These are phyloP conservation scores for Diaporthe australafricana DNA, from an alignment of 2,329 filamentous ascomycete genomes.

Conservation along the genomic window DNA sequence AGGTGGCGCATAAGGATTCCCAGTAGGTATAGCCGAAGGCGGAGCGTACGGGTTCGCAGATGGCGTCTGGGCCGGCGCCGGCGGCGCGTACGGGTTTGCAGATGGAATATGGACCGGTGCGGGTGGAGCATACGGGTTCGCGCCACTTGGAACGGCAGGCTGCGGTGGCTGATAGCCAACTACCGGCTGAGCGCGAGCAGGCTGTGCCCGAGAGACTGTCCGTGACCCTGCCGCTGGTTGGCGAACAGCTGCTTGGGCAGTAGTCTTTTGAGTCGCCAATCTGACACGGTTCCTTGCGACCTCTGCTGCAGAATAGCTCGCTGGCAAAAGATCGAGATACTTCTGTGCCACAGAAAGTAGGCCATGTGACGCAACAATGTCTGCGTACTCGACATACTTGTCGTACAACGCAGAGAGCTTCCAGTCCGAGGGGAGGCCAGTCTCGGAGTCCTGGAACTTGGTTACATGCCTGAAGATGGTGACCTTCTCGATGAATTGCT, in stretches of 20 bases:
- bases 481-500: conserved; percentile 98
- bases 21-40: conserved; percentile 33
- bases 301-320: conserved; percentile 86
- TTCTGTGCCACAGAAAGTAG: conserved; percentile 88
- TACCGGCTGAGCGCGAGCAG: conserved; percentile 52
- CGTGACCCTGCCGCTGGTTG: conserved; percentile 45
- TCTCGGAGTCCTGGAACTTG: conserved; percentile 87
- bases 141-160: conserved; percentile 43
- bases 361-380: conserved; percentile 91
- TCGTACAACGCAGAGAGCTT: conserved; percentile 89
- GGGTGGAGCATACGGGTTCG: conserved; percentile 50
- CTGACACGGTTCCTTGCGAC: conserved; percentile 86
- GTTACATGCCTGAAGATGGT: conserved; percentile 95
- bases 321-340: conserved; percentile 89
- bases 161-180: conserved; percentile 63
- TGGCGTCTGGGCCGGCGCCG: conserved; percentile 42
- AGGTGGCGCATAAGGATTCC: conserved; percentile 46
- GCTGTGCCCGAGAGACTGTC: conserved; percentile 48
- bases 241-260: conserved; percentile 51
- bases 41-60: conserved; percentile 49
- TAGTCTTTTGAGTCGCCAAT: conserved; percentile 77
- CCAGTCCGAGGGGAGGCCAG: conserved; percentile 80
- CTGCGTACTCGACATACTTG: conserved; percentile 97
- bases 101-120: conserved; percentile 26
- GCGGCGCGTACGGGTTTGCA: conserved; percentile 33